Base-by-base conservation (phyloP, 768 basidiomycete genomes). In the Boletus subcaerulescens region DNA sequence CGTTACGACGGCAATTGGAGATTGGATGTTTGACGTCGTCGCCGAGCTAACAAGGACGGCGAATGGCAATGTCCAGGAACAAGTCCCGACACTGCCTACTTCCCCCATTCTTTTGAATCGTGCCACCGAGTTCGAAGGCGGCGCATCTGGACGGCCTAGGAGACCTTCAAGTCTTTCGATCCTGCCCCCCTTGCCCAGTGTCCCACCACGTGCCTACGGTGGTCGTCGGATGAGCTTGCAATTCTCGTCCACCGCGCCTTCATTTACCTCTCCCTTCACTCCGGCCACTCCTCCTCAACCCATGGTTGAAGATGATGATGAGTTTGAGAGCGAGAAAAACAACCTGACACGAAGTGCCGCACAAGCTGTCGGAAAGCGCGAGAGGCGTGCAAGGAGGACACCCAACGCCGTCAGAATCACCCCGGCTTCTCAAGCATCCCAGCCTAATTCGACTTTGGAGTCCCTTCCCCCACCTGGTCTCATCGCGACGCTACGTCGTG, bases 11-110 rank as follows among this genome's bases (percentile, higher is more conserved):
- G 52, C 48, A 6, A 73, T 87, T 22, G 84, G 85, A n/a, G 83
- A 82, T 59, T 92, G 91, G 91, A 91, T 91, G 90, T 81, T 90
- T 53, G 89, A 93, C 36, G 89, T 79, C 53, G 78, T 92, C 35
- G 78, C 82, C 0, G 88, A 89, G 45, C 71, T 91, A 18, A 84
- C 85, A 1, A 72, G 69, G 48, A 62, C 70, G 4, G 55, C 48
- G 4, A 46, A 54, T 24, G 41, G 10, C 15, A 42, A 31, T 10
- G n/a, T 11, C 4, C 49, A 31, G 5, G 36, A 55, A 3, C 41
- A 56, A 15, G 17, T 45, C 46, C 63, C 68, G 4, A 57, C 63
- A 6, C 50, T 55, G 11, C 64, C 73, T 3, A 61, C 66, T 17
- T 18, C 54, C 53, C 29, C 22, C 20, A 40, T 13, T 18, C 61